Base-by-base conservation (phyloP, 2,329 filamentous ascomycete species). In the Colletotrichum sp. region DNA sequence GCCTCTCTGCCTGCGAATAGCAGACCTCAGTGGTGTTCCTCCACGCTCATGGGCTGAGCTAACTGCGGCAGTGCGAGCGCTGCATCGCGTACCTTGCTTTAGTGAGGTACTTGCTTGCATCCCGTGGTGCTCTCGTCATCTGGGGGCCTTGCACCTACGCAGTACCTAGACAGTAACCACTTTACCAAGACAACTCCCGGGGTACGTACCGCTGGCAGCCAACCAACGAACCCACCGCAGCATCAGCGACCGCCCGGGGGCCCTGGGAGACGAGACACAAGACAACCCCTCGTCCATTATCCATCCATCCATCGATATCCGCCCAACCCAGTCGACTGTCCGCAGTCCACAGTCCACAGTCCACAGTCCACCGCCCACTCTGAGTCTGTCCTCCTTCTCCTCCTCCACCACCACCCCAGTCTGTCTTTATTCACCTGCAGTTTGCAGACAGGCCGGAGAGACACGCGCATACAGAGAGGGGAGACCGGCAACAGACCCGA, bases 11-110 rank as follows among this genome's bases (percentile, higher is more conserved):
- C 52, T 59, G 32, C 55, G 57, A 70, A 70, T 69, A 39, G 24
- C 30, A 60, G 52, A n/a, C 32, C 49, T 39, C 55, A 44, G 32
- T 1, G 5, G 16, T 30, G 55, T 34, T 39, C 60, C 60, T 64
- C 32, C 28, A 32, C 26, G 59, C 26, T 62, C 62, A 52, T 64
- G 26, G 39, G 30, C 15, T 49, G 24, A 68, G 69, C 70, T 76
- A 76, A 65, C 16, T 52, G 63, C 73, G 69, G 63, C 64, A 73
- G 73, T 65, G 70, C 64, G 64, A 57, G 44, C 44, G 32, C 63
- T 64, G 73, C 73, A 68, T 68, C 39, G 10, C 73, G 73, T 76
- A 63, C 73, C 73, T 75, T 76, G 64, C 73, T 49, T 76, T 76
- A 76, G 70, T 73, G 73, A 73, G 70, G 55, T 21, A 68, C 62